Percentiles rank a stretch among this genome's conserved stretches.
These are phyloP conservation scores for Populus hybrid DNA, from an alignment of 441 rosid species.

Conservation along the genomic window DNA sequence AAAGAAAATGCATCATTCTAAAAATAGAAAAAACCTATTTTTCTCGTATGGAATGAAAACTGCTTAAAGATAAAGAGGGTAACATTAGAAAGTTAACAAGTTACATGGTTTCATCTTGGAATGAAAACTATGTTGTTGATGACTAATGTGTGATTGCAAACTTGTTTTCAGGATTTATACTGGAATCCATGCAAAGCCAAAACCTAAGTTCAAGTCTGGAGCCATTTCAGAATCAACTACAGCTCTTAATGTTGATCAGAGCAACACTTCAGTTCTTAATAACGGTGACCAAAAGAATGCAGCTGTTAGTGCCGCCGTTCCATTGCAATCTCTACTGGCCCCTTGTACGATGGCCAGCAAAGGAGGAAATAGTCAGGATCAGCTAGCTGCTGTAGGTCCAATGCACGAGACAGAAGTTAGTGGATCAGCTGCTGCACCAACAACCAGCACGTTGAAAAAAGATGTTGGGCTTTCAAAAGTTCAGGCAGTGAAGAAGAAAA, in stretches of 20 bases:
- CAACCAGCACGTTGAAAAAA: conserved; percentile 41
- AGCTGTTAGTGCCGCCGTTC: conserved; percentile 33
- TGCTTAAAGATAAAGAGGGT: not conserved
- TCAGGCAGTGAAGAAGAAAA: conserved; percentile 86
- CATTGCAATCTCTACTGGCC: conserved; percentile 36
- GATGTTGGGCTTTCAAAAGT: conserved; percentile 62
- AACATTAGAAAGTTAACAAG: not conserved
- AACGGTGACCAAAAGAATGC: conserved; percentile 46
- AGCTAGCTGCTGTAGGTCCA: conserved; percentile 31
- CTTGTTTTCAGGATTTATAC: conserved; percentile 73
- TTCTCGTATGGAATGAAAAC: not conserved
- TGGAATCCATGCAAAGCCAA: conserved; percentile 89
- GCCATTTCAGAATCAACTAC: conserved; percentile 90
- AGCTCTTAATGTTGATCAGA: conserved; percentile 75
- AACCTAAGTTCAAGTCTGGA: conserved; percentile 80
- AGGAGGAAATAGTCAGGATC: conserved; percentile 63
- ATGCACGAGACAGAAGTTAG: conserved; percentile 38
- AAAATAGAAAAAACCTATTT: not conserved
- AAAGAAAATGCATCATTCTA: not conserved
- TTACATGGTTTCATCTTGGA: not conserved
- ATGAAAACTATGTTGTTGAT: not conserved
- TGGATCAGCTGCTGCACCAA: conserved; percentile 32
- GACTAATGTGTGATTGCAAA: not conserved
- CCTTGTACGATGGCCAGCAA: conserved; percentile 43
- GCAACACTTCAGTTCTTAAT: conserved; percentile 34